Percentiles rank a stretch among this genome's conserved stretches.
Evolutionary conservation across 331 rosid species (phyloP).

Genomic region (Rhamnella rubrinervis): DNA sequence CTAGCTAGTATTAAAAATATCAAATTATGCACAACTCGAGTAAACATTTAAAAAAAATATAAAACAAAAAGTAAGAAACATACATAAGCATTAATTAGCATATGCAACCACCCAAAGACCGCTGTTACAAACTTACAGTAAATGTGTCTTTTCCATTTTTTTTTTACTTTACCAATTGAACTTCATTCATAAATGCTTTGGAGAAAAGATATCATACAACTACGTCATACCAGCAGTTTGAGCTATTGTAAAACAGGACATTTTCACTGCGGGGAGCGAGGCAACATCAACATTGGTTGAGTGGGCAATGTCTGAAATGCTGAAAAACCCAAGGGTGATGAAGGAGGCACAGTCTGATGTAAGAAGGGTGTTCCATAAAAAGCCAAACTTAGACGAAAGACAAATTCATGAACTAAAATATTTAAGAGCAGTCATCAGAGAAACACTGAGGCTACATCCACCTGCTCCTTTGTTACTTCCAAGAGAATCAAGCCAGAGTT

Average conservation of each 20-base stretch:
- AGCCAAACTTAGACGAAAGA: slow-evolving; percentile 19
- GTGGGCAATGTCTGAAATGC: slow-evolving; percentile 36
- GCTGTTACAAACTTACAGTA: no score
- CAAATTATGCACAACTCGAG: no score
- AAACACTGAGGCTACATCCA: slow-evolving; percentile 24
- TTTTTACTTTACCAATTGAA: no score
- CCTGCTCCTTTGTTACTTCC: slow-evolving; percentile 15
- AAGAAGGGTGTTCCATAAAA: slow-evolving; percentile 25
- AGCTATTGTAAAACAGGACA: slow-evolving; percentile 9
- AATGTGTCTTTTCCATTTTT: no score
- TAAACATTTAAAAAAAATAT: no score
- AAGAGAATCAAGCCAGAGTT: background rate
- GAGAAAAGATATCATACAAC: background rate
- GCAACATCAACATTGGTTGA: slow-evolving; percentile 24
- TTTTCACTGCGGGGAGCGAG: slow-evolving; percentile 33
- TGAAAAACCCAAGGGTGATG: slow-evolving; percentile 21
- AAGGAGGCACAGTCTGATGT: slow-evolving; percentile 22
- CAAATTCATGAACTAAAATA: slow-evolving; percentile 18
- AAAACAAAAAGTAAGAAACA: no score
- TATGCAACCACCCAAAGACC: no score
- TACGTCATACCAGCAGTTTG: background rate
- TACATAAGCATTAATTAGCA: no score
- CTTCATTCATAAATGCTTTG: no score
- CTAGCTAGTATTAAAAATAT: no score
- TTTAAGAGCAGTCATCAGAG: slow-evolving; percentile 29